Conservation (phyloP, 352 stramenopile genomes). For the Globisporangium takayamanum region DNA sequence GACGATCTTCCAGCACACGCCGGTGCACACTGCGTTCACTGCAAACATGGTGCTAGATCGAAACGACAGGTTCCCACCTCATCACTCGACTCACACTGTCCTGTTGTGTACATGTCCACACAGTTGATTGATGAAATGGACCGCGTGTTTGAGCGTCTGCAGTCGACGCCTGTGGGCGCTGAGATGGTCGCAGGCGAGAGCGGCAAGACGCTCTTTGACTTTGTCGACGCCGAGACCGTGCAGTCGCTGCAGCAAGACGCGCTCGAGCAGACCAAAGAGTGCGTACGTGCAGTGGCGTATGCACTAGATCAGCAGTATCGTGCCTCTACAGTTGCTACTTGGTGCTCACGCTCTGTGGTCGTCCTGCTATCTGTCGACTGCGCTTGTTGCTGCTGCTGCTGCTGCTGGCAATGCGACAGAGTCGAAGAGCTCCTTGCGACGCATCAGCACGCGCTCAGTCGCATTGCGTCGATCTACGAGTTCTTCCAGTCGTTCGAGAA, state of each 20-base stretch:
- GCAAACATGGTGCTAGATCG: too few species aligned
- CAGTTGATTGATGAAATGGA: constrained; percentile 75
- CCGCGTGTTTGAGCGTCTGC: constrained; percentile 62
- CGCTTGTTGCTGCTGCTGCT: not conserved
- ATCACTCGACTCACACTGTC: not conserved
- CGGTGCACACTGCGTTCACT: constrained; percentile 18
- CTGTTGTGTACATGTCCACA: not conserved
- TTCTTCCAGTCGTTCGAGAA: constrained; percentile 64
- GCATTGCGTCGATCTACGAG: constrained; percentile 50
- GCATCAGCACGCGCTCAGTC: constrained; percentile 55
- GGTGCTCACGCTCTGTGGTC: not conserved
- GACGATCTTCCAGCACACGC: constrained; percentile 54
- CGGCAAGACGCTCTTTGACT: constrained; percentile 80
- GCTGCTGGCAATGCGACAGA: constrained; percentile 16
- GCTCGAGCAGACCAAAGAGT: constrained; percentile 66
- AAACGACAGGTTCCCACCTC: not conserved
- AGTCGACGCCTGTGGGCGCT: constrained; percentile 40
- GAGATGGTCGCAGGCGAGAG: constrained; percentile 43
- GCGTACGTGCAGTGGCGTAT: not conserved
- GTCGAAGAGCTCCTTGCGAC: constrained; percentile 60
- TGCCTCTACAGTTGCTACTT: too few species aligned
- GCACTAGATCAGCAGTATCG: too few species aligned
- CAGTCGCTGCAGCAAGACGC: constrained; percentile 72
- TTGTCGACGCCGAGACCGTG: constrained; percentile 77
- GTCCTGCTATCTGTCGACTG: not conserved